Evolutionary conservation across 169 alveolate species (phyloP).

Genomic region (Plasmodium knowlesi): DNA sequence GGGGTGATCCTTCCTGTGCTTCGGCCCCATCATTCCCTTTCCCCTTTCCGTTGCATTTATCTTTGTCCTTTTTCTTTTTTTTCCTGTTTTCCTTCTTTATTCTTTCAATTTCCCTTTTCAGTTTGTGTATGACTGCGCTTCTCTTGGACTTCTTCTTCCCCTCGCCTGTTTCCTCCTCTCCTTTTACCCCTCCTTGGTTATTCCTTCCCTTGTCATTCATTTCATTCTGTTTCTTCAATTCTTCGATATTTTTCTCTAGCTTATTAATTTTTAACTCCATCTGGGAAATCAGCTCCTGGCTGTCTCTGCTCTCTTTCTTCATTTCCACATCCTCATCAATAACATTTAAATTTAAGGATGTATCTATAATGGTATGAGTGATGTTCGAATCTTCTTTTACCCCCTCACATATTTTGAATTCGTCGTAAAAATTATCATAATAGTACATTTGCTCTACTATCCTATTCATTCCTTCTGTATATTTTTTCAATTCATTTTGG

Average conservation of each 20-base stretch:
- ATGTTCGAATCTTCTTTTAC: background rate
- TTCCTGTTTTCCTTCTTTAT: conserved; percentile 22
- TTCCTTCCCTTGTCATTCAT: background rate
- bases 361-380: conserved; percentile 31
- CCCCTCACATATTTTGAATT: conserved; percentile 34
- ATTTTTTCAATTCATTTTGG: conserved; percentile 19
- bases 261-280: conserved; percentile 35
- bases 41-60: background rate
- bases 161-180: background rate
- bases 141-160: background rate
- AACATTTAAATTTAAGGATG: conserved; percentile 64
- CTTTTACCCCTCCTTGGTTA: background rate
- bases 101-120: conserved; percentile 34
- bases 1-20: background rate
- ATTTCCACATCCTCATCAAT: conserved; percentile 21
- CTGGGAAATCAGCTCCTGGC: conserved; percentile 17
- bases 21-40: background rate
- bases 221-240: conserved; percentile 19
- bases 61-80: background rate
- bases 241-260: conserved; percentile 44
- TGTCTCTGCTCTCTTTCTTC: background rate
- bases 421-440: conserved; percentile 54
- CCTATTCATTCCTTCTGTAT: conserved; percentile 64
- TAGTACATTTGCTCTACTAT: conserved; percentile 70
- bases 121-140: conserved; percentile 9